Base-by-base conservation (phyloP, 2,329 filamentous ascomycete species). In the Hymenoscyphus albidus region DNA sequence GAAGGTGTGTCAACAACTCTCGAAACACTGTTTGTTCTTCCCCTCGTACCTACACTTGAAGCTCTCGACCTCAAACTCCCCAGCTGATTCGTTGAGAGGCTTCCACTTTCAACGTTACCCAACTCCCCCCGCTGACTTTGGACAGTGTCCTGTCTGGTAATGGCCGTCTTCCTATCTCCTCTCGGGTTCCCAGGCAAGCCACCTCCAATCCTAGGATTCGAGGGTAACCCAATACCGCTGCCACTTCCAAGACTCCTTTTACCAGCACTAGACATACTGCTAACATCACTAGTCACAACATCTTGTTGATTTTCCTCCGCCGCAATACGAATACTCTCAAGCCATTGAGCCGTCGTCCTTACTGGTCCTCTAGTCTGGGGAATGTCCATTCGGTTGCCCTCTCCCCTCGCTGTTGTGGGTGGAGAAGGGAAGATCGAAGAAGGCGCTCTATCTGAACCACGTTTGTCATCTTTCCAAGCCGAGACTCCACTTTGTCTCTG, bases 391-490 rank as follows among this genome's bases (percentile, higher is more conserved):
- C 40, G 22, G 32, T 27, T 7, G 48, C 44, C 5, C n/a, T n/a
- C 32, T 27, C 62, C 22, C 31, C 9, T 4, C 63, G 67, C 10
- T 65, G 65, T 7, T 65, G 62, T 38, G 60, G 42, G 5, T 22
- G 44, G 44, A 51, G n/a, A 51, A 51, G 44, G 44, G 10, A 44
- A n/a, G 4, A 44, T n/a, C 16, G 14, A 9, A 18, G n/a, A 22
- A 51, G 18, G 9, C 12, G 44, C n/a, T 27, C 7, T 10, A 51
- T 51, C 57, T 12, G 64, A 51, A 31, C 65, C 62, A 2, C 65
- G 67, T 1, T 68, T 48, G 16, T 73, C 73, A 54, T 74, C 72
- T 2, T 70, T 74, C 73, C 73, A 74, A 27, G 69, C 62, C 35
- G 66, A 70, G n/a, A 66, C 67, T 66, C 70, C 70, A 61, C 66